Evolutionary conservation across 768 basidiomycete species (phyloP).

Genomic region (Mrakia blollopis): DNA sequence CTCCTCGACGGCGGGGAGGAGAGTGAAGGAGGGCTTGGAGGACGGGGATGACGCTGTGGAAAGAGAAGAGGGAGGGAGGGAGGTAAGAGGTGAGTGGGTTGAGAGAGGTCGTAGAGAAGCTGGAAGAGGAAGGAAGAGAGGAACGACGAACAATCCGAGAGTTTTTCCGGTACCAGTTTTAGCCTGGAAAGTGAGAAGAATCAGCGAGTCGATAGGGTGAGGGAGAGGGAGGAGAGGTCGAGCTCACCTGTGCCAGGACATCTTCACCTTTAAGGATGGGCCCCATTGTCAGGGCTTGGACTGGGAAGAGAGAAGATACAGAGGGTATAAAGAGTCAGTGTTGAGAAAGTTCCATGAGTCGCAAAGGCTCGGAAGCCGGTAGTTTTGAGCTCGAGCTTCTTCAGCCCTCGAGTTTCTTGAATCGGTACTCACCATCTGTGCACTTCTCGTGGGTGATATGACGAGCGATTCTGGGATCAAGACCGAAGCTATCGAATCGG

Average conservation of each 20-base stretch:
- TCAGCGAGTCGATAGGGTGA: not conserved
- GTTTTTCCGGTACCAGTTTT: constrained; percentile 89
- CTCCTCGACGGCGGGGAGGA: constrained; percentile 42
- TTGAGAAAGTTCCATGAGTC: too few species aligned
- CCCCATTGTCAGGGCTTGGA: constrained; percentile 19
- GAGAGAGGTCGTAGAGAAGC: too few species aligned
- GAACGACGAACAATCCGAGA: constrained; percentile 54
- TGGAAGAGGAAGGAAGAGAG: not conserved
- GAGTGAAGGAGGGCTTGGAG: constrained; percentile 69
- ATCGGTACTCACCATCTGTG: not conserved
- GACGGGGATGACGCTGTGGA: constrained; percentile 61
- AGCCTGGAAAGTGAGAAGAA: constrained; percentile 49
- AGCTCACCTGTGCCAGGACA: constrained; percentile 19
- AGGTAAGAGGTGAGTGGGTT: too few species aligned
- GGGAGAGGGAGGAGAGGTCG: not conserved
- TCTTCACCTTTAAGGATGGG: constrained; percentile 10
- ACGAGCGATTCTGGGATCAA: not conserved
- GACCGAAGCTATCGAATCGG: not conserved
- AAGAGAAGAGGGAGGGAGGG: not conserved
- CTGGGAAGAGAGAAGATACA: not conserved
- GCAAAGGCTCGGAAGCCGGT: not conserved
- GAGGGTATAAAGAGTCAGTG: not conserved
- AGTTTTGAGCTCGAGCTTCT: not conserved
- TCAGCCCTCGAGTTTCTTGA: too few species aligned
- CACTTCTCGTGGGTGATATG: not conserved